Conservation (phyloP, 176 grass and related monocot genomes). For the Rhynchospora breviuscula region DNA sequence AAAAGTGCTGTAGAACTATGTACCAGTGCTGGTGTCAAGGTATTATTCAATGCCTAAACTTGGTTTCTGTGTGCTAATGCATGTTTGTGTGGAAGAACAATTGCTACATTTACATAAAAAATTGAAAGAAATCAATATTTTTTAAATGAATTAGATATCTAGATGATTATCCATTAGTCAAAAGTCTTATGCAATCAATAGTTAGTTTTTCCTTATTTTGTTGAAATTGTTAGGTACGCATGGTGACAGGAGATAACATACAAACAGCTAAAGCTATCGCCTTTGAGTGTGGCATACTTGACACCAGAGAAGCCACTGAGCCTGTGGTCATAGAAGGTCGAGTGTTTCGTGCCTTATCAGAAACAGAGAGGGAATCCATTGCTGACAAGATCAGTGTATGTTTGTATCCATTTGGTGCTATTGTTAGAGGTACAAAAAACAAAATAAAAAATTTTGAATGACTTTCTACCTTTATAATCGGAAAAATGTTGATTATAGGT, state of each 20-base stretch:
- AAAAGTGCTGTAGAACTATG: conserved; percentile 52
- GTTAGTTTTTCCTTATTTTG: background rate
- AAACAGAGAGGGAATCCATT: conserved; percentile 46
- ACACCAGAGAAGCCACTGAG: conserved; percentile 33
- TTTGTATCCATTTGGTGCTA: background rate
- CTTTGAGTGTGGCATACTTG: conserved; percentile 91
- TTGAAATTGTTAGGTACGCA: conserved; percentile 58
- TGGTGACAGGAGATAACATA: conserved; percentile 96
- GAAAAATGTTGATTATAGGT: conserved; percentile 50
- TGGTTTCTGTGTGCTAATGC: background rate
- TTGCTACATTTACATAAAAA: background rate
- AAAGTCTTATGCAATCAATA: background rate
- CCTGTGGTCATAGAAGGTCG: conserved; percentile 72
- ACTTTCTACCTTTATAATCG: background rate
- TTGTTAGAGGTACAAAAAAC: background rate
- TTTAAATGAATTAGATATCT: background rate
- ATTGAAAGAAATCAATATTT: background rate
- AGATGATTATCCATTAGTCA: background rate
- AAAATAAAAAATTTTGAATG: background rate
- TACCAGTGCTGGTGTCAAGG: conserved; percentile 48
- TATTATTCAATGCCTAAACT: conserved; percentile 21
- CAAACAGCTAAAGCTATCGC: conserved; percentile 97
- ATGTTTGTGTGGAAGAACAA: background rate
- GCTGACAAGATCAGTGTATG: conserved; percentile 77
- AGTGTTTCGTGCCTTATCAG: conserved; percentile 68